Base-by-base conservation (phyloP, 2,329 filamentous ascomycete genomes). In the Cadophora sp. region DNA sequence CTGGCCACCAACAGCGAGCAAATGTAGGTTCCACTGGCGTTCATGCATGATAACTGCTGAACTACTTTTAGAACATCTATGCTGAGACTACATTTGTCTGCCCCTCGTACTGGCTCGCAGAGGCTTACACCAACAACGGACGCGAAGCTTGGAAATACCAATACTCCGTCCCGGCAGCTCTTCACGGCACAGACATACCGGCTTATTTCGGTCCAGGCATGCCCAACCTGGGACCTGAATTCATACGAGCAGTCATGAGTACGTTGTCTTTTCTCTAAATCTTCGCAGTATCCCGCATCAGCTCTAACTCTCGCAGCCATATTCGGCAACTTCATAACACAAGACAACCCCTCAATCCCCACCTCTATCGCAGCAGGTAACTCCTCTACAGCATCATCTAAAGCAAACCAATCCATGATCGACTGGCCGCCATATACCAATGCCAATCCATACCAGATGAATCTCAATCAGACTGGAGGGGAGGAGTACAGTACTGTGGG, bases 31-130 rank as follows among this genome's bases (percentile, higher is more conserved):
- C 8, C 16, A 30, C 18, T 1, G 18, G 8, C 33, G 7, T 4
- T 20, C 7, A 27, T 14, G 20, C 30, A 3, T 36, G n/a, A 39
- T n/a, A 9, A 18, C 8, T 11, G 45, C n/a, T 48, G 4, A 22
- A 48, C 9, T 18, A 5, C 16, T 3, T 14, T 4, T 14, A 60
- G 56, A 82, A 84, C 70, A 80, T 86, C 56, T 84, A 83, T 68
- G 82, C 80, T 51, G 84, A 87, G 75, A 80, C 80, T 1, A 85
- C 83, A 0, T 85, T 86, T 63, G 79, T 84, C n/a, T 87, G 84
- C 70, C 82, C 84, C 0, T 79, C 81, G 1, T 85, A 86, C 75
- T 86, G 83, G 83, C 76, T 85, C 47, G 79, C 81, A 1, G 77
- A 80, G 51, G 82, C 83, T 1, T 86, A 79, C 66, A 74, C 75